A percentile compares a stretch with the other conserved stretches of the same genome.
These are phyloP conservation scores for Larix kaempferi DNA, from an alignment of 75 land plant species.

Conservation along the genomic window DNA sequence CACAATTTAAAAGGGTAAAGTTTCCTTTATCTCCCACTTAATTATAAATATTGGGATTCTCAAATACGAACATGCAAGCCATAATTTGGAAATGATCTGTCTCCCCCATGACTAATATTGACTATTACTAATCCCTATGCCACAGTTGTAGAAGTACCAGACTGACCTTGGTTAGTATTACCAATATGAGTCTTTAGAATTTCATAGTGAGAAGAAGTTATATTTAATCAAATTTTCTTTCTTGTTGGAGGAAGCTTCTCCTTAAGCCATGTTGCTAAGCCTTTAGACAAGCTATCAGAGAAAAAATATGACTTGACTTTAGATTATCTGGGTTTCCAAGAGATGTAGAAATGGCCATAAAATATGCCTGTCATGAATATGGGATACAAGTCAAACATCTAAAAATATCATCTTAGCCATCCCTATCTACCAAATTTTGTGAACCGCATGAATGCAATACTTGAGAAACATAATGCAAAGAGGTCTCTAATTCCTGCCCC, in stretches of 20 bases:
- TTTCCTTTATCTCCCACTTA: not conserved
- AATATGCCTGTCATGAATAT: slow-evolving; percentile 5
- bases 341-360: not conserved
- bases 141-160: not conserved
- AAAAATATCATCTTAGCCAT: not conserved
- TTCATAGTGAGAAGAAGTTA: not conserved
- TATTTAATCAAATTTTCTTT: not conserved
- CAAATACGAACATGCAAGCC: slow-evolving; percentile 52
- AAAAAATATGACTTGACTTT: slow-evolving; percentile 17
- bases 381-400: not conserved
- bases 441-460: not conserved
- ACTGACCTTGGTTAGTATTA: not conserved
- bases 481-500: not conserved
- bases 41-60: slow-evolving; percentile 10
- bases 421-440: slow-evolving; percentile 2
- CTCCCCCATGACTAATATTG: slow-evolving; percentile 15
- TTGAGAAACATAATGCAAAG: not conserved
- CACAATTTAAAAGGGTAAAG: not conserved
- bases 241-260: slow-evolving; percentile 42
- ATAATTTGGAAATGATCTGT: slow-evolving; percentile 70
- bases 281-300: slow-evolving; percentile 42
- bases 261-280: slow-evolving; percentile 37
- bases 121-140: slow-evolving; percentile 76
- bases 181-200: too few species aligned
- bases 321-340: not conserved